Conservation (phyloP, 345 rosid genomes). For the Linum lewisii region DNA sequence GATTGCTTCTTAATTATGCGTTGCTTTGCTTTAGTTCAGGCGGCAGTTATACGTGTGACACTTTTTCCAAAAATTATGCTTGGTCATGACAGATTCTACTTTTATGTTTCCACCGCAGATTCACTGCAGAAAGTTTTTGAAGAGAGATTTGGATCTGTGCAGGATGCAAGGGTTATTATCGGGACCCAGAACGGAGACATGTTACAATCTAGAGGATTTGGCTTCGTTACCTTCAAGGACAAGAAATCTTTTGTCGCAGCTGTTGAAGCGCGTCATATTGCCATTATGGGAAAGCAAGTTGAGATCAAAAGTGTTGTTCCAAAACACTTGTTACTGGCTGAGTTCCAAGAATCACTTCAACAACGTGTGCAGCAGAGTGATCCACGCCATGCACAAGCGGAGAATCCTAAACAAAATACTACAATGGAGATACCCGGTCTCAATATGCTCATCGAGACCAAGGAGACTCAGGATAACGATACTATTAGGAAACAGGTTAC, state of each 20-base stretch:
- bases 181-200: constrained; percentile 21
- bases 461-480: not conserved
- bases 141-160: constrained; percentile 44
- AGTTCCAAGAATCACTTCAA: constrained; percentile 20
- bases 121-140: constrained; percentile 29
- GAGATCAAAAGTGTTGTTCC: constrained; percentile 44
- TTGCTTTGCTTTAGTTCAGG: too few relatives aligned
- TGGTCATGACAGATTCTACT: not conserved
- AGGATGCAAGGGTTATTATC: constrained; percentile 32
- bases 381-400: constrained; percentile 12
- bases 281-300: constrained; percentile 42
- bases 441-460: not conserved
- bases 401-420: constrained; percentile 3
- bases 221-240: constrained; percentile 44
- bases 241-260: constrained; percentile 41
- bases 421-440: constrained; percentile 8
- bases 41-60: too few relatives aligned
- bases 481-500: not conserved
- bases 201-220: constrained; percentile 42
- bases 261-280: constrained; percentile 31
- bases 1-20: too few relatives aligned
- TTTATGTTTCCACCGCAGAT: constrained; percentile 23
- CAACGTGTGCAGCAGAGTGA: constrained; percentile 12
- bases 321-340: constrained; percentile 14
- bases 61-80: too few relatives aligned